Evolutionary conservation across 2,329 filamentous ascomycete genomes (phyloP), one percentile per base, ranked within the genome.

Genomic region (Aspergillus candidus): DNA sequence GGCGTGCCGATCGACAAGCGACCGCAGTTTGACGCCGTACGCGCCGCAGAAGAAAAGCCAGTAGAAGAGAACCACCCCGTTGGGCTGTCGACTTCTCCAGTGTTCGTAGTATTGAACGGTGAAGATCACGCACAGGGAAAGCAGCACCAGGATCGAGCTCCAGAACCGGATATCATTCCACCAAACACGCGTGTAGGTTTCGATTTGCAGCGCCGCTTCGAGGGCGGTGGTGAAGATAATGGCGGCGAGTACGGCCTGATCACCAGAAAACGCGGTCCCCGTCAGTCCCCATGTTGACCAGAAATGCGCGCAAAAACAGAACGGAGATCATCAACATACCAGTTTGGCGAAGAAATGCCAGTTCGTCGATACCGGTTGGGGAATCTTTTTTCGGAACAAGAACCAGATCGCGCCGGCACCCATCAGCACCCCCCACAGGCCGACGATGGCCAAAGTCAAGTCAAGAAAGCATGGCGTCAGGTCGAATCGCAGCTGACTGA

Each of bases 391-490:
- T 55, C 76, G 80, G 43, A 89, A 65, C 41, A 97, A 73, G 73
- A 87, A 87, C 80, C 84, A 91, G 34, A 94, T 71, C 27, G 91
- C 88, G 36, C 82, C 75, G 6, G 82, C 76, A 46, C 93, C 93
- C 51, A 84, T 77, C 17, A 96, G 43, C 17, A 96, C 74, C 12
- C 91, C 90, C 71, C 84, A 94, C 11, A 75, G 76, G 7, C 88
- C 87, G 22, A 95, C 86, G 2, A 77, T 71, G 30, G 86, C 80
- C 47, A 97, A 80, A 80, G 88, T 90, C 15, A 94, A 80, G 65
- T 98, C 94, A 58, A 97, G 82, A 63, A 98, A 98, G 73, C 93
- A 98, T 33, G 93, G 91, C 12, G 93, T 97, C 60, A 98, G 89
- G 71, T 98, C 93, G 68, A 88, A 96, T 65, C 91, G 79, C 54